phyloP scores from a whole-genome alignment of 345 rosid genomes.

The Rhodamnia argentea region DNA sequence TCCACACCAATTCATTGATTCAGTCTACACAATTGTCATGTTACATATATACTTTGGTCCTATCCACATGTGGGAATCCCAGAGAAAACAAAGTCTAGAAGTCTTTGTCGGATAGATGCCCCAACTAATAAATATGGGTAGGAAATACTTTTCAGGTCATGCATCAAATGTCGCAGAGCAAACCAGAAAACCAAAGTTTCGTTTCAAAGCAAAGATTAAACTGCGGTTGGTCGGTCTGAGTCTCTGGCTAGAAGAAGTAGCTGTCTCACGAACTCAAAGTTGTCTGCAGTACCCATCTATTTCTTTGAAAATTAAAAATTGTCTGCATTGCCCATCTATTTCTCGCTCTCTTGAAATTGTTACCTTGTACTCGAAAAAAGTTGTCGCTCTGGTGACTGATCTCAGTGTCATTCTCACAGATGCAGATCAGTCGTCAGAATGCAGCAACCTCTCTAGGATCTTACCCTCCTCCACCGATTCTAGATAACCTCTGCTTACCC shows the following conservation, averaged over 20 bases:
- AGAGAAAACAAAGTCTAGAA: neutral
- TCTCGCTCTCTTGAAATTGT: neutral
- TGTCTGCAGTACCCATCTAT: neutral
- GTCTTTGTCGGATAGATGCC: neutral
- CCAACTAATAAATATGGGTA: neutral
- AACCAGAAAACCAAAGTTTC: neutral
- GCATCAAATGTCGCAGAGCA: neutral
- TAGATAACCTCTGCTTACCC: neutral
- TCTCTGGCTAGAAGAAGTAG: neutral
- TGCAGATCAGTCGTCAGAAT: neutral
- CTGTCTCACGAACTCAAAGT: neutral
- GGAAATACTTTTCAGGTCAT: conserved; percentile 1
- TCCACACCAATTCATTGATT: neutral
- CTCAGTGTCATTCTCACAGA: neutral
- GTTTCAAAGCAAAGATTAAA: neutral
- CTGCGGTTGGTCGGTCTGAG: neutral
- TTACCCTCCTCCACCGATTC: neutral
- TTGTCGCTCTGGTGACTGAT: neutral
- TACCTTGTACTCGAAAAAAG: neutral
- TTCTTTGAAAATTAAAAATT: neutral
- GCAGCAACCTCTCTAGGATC: neutral
- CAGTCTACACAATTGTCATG: neutral
- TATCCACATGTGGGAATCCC: neutral
- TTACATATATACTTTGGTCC: neutral
- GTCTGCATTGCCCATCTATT: neutral